These are phyloP conservation scores for Psidium friedrichsthalianum DNA, from an alignment of 345 rosid species.

Conservation along the genomic window DNA sequence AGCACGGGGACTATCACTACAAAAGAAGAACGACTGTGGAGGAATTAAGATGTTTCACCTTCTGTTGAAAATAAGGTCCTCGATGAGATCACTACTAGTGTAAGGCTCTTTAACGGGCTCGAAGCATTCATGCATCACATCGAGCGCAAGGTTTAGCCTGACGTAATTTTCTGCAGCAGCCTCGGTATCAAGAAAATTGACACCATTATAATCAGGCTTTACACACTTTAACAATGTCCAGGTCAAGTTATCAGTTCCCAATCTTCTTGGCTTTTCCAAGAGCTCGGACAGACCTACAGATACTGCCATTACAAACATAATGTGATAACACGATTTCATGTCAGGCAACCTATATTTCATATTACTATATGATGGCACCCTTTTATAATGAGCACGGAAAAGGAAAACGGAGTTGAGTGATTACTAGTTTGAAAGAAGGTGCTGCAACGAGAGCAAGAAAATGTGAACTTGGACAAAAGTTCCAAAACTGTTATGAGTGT, in stretches of 20 bases:
- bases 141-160: conserved; percentile 62
- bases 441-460: background rate
- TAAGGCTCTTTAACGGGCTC: conserved; percentile 48
- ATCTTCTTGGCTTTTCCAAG: conserved; percentile 46
- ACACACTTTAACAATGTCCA: conserved; percentile 51
- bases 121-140: conserved; percentile 84
- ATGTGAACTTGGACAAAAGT: background rate
- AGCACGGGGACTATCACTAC: background rate
- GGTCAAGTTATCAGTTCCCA: conserved; percentile 50
- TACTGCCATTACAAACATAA: conserved; percentile 26
- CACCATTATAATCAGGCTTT: conserved; percentile 11
- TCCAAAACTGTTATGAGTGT: background rate
- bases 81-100: conserved; percentile 45
- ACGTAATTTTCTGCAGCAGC: conserved; percentile 34
- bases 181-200: conserved; percentile 23
- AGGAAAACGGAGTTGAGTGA: background rate
- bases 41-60: conserved; percentile 32
- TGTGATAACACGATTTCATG: background rate
- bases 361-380: background rate
- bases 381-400: background rate
- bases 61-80: conserved; percentile 65
- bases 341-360: background rate
- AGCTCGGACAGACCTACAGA: conserved; percentile 42
- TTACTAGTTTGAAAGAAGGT: background rate
- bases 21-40: background rate